These are phyloP conservation scores for Pseudogymnoascus sp. DNA, from an alignment of 2,329 filamentous ascomycete species.

Conservation along the genomic window DNA sequence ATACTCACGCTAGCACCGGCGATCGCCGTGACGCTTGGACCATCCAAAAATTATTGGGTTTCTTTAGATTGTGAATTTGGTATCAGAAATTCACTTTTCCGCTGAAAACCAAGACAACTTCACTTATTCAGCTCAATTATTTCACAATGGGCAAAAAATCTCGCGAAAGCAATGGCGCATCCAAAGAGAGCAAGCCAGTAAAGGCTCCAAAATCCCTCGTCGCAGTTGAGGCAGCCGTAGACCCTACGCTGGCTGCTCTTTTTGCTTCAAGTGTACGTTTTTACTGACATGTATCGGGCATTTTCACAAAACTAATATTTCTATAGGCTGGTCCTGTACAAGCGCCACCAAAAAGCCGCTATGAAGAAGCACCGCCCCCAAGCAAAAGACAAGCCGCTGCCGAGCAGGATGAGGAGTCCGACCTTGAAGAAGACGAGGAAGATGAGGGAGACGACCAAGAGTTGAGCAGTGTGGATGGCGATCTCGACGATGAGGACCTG, in stretches of 20 bases:
- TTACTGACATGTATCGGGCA: neutral
- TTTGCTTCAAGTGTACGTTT: slow-evolving; percentile 66
- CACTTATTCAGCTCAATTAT: slow-evolving; percentile 8
- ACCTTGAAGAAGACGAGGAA: slow-evolving; percentile 21
- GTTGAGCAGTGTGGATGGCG: slow-evolving; percentile 32
- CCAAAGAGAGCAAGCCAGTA: slow-evolving; percentile 20
- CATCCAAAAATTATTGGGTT: slow-evolving; percentile 13
- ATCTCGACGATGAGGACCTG: slow-evolving; percentile 32
- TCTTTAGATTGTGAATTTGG: slow-evolving; percentile 12
- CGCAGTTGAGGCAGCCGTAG: slow-evolving; percentile 46
- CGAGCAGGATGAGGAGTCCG: slow-evolving; percentile 27
- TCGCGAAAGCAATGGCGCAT: slow-evolving; percentile 21
- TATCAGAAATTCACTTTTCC: slow-evolving; percentile 10
- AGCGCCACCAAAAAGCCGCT: slow-evolving; percentile 29
- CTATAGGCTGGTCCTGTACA: slow-evolving; percentile 34
- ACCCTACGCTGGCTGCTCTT: slow-evolving; percentile 63
- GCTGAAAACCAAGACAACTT: slow-evolving; percentile 9
- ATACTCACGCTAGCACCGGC: slow-evolving; percentile 11
- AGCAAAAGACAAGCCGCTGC: slow-evolving; percentile 21
- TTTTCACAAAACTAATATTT: slow-evolving; percentile 13
- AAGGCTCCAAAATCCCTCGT: slow-evolving; percentile 30
- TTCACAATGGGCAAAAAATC: slow-evolving; percentile 29
- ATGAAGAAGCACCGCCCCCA: slow-evolving; percentile 31
- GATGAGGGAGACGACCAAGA: slow-evolving; percentile 30
- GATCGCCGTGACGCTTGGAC: slow-evolving; percentile 10